These are phyloP conservation scores for Stephanocyclus meneghinianus DNA, from an alignment of 352 stramenopile genomes.

Conservation along the genomic window DNA sequence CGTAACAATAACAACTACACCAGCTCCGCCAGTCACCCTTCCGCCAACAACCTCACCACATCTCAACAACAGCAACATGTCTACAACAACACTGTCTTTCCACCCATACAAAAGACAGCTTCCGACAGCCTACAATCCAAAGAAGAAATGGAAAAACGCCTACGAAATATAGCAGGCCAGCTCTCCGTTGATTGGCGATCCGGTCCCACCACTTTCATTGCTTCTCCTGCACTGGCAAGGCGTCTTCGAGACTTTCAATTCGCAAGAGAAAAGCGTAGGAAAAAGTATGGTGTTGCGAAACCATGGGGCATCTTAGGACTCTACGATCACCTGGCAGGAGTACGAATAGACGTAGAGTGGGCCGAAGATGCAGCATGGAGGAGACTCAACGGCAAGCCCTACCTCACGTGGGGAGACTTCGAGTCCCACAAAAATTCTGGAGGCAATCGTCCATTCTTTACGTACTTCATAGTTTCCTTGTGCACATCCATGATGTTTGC, in stretches of 20 bases:
- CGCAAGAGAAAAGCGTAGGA: conserved; percentile 69
- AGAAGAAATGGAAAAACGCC: conserved; percentile 46
- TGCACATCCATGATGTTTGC: conserved; percentile 74
- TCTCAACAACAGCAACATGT: conserved; percentile 5
- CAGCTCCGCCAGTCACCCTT: background rate
- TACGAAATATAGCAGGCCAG: conserved; percentile 71
- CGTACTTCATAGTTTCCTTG: conserved; percentile 60
- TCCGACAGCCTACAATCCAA: background rate
- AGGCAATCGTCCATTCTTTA: conserved; percentile 74
- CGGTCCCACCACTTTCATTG: conserved; percentile 51
- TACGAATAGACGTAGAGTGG: conserved; percentile 79
- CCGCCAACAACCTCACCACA: background rate
- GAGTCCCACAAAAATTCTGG: conserved; percentile 56
- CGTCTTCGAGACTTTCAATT: conserved; percentile 82
- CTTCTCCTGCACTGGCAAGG: conserved; percentile 62
- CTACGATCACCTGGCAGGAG: conserved; percentile 70
- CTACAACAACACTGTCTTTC: conserved; percentile 21
- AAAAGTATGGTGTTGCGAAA: conserved; percentile 74
- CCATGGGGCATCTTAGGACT: conserved; percentile 79
- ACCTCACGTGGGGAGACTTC: conserved; percentile 76
- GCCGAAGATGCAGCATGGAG: conserved; percentile 79
- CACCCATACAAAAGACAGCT: conserved; percentile 8
- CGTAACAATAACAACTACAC: background rate
- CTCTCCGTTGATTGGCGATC: conserved; percentile 72
- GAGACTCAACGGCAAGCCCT: conserved; percentile 63